A percentile compares a stretch with the other conserved stretches of the same genome.
phyloP scores from a whole-genome alignment of 1,139 yeast species.

The Kluyveromyces sp. region DNA sequence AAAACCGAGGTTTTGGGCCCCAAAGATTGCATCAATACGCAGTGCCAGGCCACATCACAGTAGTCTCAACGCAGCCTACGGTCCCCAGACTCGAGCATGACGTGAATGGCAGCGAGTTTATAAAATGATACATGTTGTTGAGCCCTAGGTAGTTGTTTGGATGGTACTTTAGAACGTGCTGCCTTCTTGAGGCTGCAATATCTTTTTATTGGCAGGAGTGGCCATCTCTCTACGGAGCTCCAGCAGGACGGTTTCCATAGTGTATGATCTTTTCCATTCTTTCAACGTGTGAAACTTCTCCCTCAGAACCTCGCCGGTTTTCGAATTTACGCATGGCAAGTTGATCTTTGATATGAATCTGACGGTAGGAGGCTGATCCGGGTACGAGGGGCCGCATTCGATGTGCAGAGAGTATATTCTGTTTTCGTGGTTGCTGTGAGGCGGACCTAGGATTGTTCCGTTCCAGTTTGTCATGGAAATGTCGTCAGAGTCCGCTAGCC shows the following conservation, averaged over 20 bases:
- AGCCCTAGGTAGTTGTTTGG: too few species aligned
- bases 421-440: conserved; percentile 89
- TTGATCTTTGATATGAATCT: conserved; percentile 76
- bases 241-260: conserved; percentile 85
- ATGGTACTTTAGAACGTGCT: conserved; percentile 44
- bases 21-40: too few species aligned
- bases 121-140: too few species aligned
- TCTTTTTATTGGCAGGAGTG: conserved; percentile 67
- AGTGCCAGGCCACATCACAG: too few species aligned
- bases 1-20: too few species aligned
- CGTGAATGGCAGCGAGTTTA: too few species aligned
- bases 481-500: conserved; percentile 81
- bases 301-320: conserved; percentile 58
- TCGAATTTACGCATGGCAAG: conserved; percentile 75
- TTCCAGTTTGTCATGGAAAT: conserved; percentile 92
- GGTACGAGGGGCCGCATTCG: conserved; percentile 78
- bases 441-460: conserved; percentile 95
- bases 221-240: conserved; percentile 92
- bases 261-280: conserved; percentile 80
- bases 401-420: conserved; percentile 80
- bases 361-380: conserved; percentile 81
- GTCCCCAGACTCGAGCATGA: too few species aligned
- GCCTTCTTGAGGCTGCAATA: conserved; percentile 90
- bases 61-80: too few species aligned
- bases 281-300: conserved; percentile 61